Conservation (phyloP, 176 grass and related monocot species). For the Cymbopogon citratus region DNA sequence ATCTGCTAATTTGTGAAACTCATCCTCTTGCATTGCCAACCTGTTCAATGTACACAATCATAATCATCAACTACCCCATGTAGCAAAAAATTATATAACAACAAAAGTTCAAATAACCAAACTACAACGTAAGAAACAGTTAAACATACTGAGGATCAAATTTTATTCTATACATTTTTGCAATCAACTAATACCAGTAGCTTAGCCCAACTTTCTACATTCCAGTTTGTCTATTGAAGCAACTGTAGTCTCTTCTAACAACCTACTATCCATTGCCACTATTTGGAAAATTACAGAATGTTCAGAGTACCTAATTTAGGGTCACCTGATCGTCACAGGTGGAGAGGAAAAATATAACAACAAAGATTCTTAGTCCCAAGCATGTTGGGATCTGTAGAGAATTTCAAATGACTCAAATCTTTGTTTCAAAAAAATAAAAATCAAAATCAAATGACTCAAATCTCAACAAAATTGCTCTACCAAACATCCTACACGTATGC, state of each 20-base stretch:
- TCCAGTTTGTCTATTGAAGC: background rate
- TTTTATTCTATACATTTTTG: background rate
- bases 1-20: conserved; percentile 79
- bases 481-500: background rate
- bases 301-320: background rate
- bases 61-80: background rate
- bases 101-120: background rate
- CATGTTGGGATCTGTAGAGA: background rate
- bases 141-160: background rate
- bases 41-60: conserved; percentile 21
- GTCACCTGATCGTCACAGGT: background rate
- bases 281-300: background rate
- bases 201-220: background rate
- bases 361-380: background rate
- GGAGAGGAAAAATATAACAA: background rate
- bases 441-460: background rate
- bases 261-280: background rate
- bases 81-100: background rate
- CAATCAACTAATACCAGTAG: background rate
- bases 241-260: background rate
- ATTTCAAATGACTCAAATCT: background rate
- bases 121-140: background rate
- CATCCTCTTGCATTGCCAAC: conserved; percentile 61
- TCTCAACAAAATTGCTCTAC: background rate
- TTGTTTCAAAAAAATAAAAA: too few relatives aligned